Percentiles rank a stretch among this genome's conserved stretches.
Conservation (phyloP, 768 basidiomycete genomes). For the Lyophyllum semitale region DNA sequence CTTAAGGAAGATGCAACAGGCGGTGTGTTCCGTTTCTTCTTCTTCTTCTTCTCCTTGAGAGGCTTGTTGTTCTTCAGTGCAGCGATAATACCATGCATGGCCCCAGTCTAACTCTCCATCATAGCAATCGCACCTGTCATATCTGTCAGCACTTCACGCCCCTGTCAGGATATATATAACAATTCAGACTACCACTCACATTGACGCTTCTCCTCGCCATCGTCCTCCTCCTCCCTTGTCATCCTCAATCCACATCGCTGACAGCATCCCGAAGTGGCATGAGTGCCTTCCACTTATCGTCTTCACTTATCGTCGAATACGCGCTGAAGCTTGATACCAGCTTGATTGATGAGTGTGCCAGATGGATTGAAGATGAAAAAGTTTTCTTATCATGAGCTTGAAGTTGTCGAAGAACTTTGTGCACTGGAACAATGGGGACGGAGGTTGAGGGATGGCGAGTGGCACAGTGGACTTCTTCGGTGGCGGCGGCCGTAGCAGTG, state of each 20-base stretch:
- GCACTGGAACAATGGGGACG: constrained; percentile 73
- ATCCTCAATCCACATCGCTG: constrained; percentile 66
- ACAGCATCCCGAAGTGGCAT: constrained; percentile 59
- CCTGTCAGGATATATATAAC: constrained; percentile 7
- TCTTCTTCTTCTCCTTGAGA: constrained; percentile 70
- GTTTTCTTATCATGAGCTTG: constrained; percentile 92
- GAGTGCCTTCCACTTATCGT: constrained; percentile 85
- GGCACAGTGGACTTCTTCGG: constrained; percentile 94
- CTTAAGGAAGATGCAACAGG: constrained; percentile 71
- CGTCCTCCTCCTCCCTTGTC: constrained; percentile 72
- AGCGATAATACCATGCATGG: constrained; percentile 70
- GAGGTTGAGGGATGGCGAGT: constrained; percentile 84
- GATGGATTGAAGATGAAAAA: constrained; percentile 91
- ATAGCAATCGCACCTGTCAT: constrained; percentile 65
- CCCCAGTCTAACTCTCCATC: constrained; percentile 83
- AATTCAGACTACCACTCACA: constrained; percentile 47
- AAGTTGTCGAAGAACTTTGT: constrained; percentile 88
- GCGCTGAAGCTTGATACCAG: constrained; percentile 82
- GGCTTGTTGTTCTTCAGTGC: constrained; percentile 56
- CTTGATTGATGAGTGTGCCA: constrained; percentile 83
- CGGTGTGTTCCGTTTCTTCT: constrained; percentile 58
- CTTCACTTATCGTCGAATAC: constrained; percentile 91
- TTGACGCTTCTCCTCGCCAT: constrained; percentile 65
- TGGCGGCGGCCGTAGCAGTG: constrained; percentile 44
- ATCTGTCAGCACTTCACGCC: constrained; percentile 19